Evolutionary conservation across 352 stramenopile species (phyloP), one percentile per base, ranked within the genome.

Genomic region (Phytophthora pistaciae): DNA sequence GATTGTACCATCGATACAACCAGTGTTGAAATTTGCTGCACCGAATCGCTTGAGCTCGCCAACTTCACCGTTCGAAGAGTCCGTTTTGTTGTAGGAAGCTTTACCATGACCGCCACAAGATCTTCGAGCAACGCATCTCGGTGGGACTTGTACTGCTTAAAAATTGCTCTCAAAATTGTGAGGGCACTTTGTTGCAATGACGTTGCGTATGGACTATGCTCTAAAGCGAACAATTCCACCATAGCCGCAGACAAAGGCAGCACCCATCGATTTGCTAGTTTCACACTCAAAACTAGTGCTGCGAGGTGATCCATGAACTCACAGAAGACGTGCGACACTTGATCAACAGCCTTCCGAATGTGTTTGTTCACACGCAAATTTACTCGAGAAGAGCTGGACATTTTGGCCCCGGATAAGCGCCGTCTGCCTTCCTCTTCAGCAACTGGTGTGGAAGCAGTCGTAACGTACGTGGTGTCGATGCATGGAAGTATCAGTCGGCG

Each of bases 181-280:
- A 90, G 58, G 27, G 75, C 78, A 60, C 83, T 91, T 31, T 85
- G 83, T 52, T 97, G 91, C 27, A 97, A 61, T 6, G 85, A 75
- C 1, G 69, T 82, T 6, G 87, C 77, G 36, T 93, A 83, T 1
- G 73, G 70, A 31, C 78, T 91, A 49, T 87, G 72, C 46, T 97
- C 89, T 29, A 97, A 64, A 56, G 83, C 29, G 73, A 95, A 95
- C 13, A 94, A 61, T 56, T 84, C 78, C 1, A 89, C 72, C 79
- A 96, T 90, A 5, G 82, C 84, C 10, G 78, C 82, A 18, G 87
- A 93, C 16, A 97, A 81, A 33, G 83, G 75, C 9, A 95, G 53
- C 49, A 96, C 81, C 88, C 84, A 95, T 40, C 77, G 79, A 69
- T 97, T 89, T 9, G 83, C 75, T 25, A 97, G 85, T 52, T 93